Evolutionary conservation across 306 rosid genomes (phyloP), one percentile per base, ranked within the genome.

Genomic region (Pachyrhizus erosus): DNA sequence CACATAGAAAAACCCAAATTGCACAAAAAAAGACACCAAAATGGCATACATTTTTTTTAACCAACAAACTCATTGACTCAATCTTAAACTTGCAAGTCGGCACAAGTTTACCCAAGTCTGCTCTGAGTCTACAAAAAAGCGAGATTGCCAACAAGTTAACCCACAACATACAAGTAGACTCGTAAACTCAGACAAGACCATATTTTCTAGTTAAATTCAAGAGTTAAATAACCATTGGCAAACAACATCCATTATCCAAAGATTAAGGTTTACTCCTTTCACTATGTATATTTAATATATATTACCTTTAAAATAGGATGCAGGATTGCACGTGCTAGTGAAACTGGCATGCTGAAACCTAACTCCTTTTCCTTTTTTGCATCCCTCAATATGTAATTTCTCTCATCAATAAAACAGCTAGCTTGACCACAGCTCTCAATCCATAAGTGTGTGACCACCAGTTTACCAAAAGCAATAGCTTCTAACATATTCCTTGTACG

Each of bases 341-440:
- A 96, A 31, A 87, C 87, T 9, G 92, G 91, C 98, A 96, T 87
- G 86, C 88, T 88, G 86, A 96, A 96, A 71, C 97, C 98, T 69
- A 90, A 76, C 88, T 96, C 98, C 91, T 91, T 90, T 83, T 96
- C 99, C 90, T 92, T 96, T 80, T 92, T 92, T 42, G 88, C 80
- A 57, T 93, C 99, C 87, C 97, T 88, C 37, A 96, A 73, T 67
- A 96, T 87, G 84, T 92, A 87, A 48, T 80, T 88, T 84, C 87
- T 93, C 91, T 96, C 98, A 33, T 96, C 99, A 11, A 96, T 86
- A 84, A 93, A 90, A 87, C 97, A 92, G 80, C 85, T 88, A 54
- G 98, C 97, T 89, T 93, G 94, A 65, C 98, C 99, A 82, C 98
- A 96, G 86, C 94, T 92, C 69, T 93, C 94, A 33, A 96, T 84